Base-by-base conservation (phyloP, 768 basidiomycete species). In the Lentinula sp. region DNA sequence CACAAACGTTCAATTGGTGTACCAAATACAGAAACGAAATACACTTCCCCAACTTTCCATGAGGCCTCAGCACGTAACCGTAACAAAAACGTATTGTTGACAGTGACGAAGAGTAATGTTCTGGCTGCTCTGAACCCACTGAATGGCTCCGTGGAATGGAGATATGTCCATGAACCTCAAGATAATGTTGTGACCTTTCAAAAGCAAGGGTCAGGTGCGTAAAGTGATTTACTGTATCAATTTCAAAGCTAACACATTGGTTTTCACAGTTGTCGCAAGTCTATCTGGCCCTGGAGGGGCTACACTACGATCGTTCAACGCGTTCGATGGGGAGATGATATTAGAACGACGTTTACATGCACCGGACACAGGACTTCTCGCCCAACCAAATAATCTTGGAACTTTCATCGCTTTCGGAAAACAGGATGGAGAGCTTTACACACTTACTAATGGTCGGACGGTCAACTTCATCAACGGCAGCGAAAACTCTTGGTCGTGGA, bases 61-160 rank as follows among this genome's bases (percentile, higher is more conserved):
- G 66, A 72, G 39, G 69, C 76, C 9, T 16, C 13, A 42, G 23
- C 21, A 56, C 55, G 37, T 5, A 65, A 70, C 34, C 70, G 66
- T 32, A 73, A 72, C 39, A 69, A 76, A 61, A 83, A 77, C 62
- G 63, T 87, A n/a, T 69, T 93, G 18, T 68, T 92, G 42, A 81
- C 85, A 2, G 85, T 85, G 1, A 92, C 91, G 0, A 71, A 70
- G 42, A 88, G 80, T 67, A 95, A 95, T 71, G 87, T 95, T 0
- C 73, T 96, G 28, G 92, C 88, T 1, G 90, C 84, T 0, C 64
- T 96, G 61, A 79, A 88, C 67, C 79, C 82, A 6, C 75, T 78
- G 8, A 81, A 88, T 65, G 93, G 94, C 1, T 79, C 78, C 53
- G 74, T 95, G 69, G 92, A 78, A 18, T 97, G 95, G 95, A 80